phyloP scores from a whole-genome alignment of 805 yeast genomes.

The Metschnikowia continentalis region DNA sequence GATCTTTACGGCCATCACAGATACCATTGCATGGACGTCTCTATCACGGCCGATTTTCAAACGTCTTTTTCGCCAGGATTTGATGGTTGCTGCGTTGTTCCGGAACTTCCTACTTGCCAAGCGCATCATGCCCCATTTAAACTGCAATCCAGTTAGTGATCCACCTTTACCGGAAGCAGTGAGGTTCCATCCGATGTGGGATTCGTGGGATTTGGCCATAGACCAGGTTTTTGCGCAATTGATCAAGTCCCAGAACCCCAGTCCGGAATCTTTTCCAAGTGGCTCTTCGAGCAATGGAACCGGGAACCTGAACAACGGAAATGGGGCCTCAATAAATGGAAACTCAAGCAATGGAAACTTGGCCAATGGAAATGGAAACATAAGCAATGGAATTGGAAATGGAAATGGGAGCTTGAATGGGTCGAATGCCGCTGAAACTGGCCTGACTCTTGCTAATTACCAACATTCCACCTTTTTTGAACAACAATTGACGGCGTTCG shows the following conservation, averaged over 20 bases:
- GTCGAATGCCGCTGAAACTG: neutral
- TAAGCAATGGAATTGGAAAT: too few species aligned
- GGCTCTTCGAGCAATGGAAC: too few species aligned
- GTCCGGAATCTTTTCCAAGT: neutral
- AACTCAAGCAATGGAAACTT: neutral
- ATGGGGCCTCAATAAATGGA: neutral
- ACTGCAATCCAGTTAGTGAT: slow-evolving; percentile 91
- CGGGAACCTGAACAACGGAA: too few species aligned
- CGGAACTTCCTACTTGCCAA: slow-evolving; percentile 89
- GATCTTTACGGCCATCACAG: slow-evolving; percentile 97
- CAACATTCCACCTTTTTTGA: slow-evolving; percentile 94
- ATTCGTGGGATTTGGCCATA: slow-evolving; percentile 94
- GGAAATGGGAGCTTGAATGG: neutral
- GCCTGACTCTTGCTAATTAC: slow-evolving; percentile 44
- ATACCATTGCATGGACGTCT: slow-evolving; percentile 96
- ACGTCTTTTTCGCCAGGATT: slow-evolving; percentile 85
- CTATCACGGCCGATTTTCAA: slow-evolving; percentile 85
- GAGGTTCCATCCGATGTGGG: slow-evolving; percentile 91
- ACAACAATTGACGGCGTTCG: slow-evolving; percentile 94
- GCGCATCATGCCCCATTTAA: slow-evolving; percentile 87
- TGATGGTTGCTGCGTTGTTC: slow-evolving; percentile 94
- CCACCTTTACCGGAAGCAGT: slow-evolving; percentile 85
- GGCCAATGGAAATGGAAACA: too few species aligned
- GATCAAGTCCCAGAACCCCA: slow-evolving; percentile 37
- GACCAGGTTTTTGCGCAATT: slow-evolving; percentile 85